A percentile compares a stretch with the other conserved stretches of the same genome.
These are phyloP conservation scores for Hypoxylon fuscum DNA, from an alignment of 495 filamentous ascomycete species.

Conservation along the genomic window DNA sequence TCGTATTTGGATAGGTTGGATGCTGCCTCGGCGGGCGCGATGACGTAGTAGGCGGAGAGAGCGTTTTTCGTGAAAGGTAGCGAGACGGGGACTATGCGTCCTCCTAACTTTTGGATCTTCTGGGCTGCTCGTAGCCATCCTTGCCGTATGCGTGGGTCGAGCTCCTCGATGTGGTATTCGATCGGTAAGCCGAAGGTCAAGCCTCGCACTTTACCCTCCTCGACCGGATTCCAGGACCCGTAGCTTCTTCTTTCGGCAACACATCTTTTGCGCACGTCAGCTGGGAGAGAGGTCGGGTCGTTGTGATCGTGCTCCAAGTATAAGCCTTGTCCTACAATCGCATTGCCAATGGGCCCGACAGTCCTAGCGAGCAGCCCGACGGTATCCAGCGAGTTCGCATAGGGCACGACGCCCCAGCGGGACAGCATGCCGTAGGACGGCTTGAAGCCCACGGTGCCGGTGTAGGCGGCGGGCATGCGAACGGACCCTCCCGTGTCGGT, in stretches of 20 bases:
- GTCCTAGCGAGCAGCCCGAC: constrained; percentile 78
- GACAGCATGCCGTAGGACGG: constrained; percentile 88
- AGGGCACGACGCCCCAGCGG: constrained; percentile 90
- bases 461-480: constrained; percentile 90
- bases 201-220: constrained; percentile 44
- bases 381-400: constrained; percentile 95
- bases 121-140: constrained; percentile 72
- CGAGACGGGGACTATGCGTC: constrained; percentile 77
- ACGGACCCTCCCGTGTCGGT: constrained; percentile 97
- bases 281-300: constrained; percentile 80
- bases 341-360: constrained; percentile 56
- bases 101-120: constrained; percentile 67
- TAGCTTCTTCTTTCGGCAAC: constrained; percentile 55
- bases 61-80: constrained; percentile 85
- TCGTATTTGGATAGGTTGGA: constrained; percentile 99
- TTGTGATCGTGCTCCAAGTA: constrained; percentile 67
- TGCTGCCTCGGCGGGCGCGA: constrained; percentile 93
- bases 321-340: constrained; percentile 62
- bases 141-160: constrained; percentile 68
- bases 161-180: constrained; percentile 88
- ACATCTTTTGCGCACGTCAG: constrained; percentile 62
- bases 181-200: constrained; percentile 75
- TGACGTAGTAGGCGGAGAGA: constrained; percentile 91
- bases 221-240: constrained; percentile 36
- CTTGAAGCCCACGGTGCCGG: constrained; percentile 88